A percentile compares a stretch with the other conserved stretches of the same genome.
These are phyloP conservation scores for Fusarium sterilihyphosum DNA, from an alignment of 2,329 filamentous ascomycete species.

Conservation along the genomic window DNA sequence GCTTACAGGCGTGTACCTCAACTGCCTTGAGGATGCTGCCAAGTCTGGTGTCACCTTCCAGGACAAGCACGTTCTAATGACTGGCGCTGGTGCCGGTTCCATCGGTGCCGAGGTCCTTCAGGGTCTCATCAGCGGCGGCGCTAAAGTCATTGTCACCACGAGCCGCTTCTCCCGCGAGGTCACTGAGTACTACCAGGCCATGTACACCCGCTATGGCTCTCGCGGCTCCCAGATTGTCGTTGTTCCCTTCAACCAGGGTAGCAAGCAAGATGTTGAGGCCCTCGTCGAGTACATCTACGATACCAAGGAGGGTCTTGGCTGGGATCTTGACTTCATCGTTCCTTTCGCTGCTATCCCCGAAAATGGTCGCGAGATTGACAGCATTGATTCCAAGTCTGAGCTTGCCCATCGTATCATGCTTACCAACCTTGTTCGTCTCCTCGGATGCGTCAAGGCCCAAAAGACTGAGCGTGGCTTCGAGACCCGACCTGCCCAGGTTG, in stretches of 20 bases:
- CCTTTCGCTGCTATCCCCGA: constrained; percentile 98
- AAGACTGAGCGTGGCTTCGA: constrained; percentile 90
- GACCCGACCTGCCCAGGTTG: constrained; percentile 95
- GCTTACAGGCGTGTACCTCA: constrained; percentile 90
- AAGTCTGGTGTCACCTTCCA: constrained; percentile 89
- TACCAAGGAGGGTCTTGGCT: constrained; percentile 92
- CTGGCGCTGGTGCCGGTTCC: constrained; percentile 95
- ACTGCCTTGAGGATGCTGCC: constrained; percentile 90
- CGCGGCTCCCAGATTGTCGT: constrained; percentile 97
- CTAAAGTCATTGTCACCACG: constrained; percentile 96
- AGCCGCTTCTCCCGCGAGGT: constrained; percentile 96
- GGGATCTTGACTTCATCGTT: constrained; percentile 96
- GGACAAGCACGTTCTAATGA: constrained; percentile 97
- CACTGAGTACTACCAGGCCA: constrained; percentile 98
- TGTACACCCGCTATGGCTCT: constrained; percentile 95
- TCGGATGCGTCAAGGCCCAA: constrained; percentile 90
- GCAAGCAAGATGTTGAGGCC: constrained; percentile 96
- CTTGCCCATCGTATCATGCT: constrained; percentile 99
- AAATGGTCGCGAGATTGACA: constrained; percentile 96
- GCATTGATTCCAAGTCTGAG: constrained; percentile 96
- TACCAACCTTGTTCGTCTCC: constrained; percentile 91
- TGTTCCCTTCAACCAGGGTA: constrained; percentile 98
- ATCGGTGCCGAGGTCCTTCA: constrained; percentile 97
- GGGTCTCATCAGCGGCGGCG: constrained; percentile 94
- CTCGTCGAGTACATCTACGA: constrained; percentile 97